These are phyloP conservation scores for Claviceps sp. DNA, from an alignment of 2,329 filamentous ascomycete genomes.

Conservation along the genomic window DNA sequence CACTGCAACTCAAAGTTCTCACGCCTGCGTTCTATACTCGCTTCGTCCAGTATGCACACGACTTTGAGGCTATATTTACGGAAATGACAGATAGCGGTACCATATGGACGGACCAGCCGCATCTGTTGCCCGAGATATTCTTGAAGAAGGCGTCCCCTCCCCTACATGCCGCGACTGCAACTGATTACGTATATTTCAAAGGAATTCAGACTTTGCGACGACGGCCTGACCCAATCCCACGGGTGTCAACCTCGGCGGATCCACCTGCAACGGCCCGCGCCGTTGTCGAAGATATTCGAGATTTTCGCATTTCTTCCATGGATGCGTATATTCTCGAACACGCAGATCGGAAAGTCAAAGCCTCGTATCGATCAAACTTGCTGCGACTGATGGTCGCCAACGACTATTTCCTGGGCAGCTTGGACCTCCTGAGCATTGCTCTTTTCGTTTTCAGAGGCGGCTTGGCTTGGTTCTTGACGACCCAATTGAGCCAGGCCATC, in stretches of 20 bases:
- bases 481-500: not conserved
- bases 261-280: conserved; percentile 1
- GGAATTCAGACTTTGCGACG: conserved; percentile 30
- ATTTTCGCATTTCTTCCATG: conserved; percentile 36
- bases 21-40: conserved; percentile 56
- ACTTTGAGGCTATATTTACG: conserved; percentile 46
- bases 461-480: conserved; percentile 5
- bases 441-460: conserved; percentile 11
- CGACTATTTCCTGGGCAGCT: conserved; percentile 23
- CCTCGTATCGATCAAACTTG: conserved; percentile 24
- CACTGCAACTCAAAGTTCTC: conserved; percentile 43
- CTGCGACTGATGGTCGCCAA: conserved; percentile 32
- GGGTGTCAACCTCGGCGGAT: conserved; percentile 27
- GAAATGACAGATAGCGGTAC: conserved; percentile 48
- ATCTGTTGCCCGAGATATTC: conserved; percentile 34
- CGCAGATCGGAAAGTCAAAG: conserved; percentile 15
- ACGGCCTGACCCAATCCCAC: conserved; percentile 26
- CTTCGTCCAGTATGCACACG: conserved; percentile 49
- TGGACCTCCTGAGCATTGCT: conserved; percentile 16
- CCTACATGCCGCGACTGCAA: conserved; percentile 19
- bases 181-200: conserved; percentile 29
- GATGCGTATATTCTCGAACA: conserved; percentile 32
- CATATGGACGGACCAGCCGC: conserved; percentile 40
- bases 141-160: conserved; percentile 25
- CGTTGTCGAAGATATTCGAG: conserved; percentile 27